Base-by-base conservation (phyloP, 257 asterid genomes). In the Ocimum tenuiflorum region DNA sequence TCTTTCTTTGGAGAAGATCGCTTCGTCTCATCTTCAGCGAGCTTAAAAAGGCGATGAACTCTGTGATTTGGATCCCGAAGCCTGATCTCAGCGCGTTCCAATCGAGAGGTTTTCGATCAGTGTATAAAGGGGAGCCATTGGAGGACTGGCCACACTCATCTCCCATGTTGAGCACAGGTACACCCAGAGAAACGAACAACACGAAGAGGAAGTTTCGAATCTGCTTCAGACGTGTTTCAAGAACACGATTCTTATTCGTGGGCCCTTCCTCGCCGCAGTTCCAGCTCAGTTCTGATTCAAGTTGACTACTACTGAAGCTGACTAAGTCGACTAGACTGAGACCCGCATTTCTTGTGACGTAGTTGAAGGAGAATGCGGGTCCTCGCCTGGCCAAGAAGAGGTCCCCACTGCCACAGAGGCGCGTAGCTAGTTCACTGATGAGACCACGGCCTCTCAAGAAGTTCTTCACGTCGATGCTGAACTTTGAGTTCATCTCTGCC, bases 91-190 rank as follows among this genome's bases (percentile, higher is more conserved):
- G 23, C 38, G 86, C 80, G 14, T 79, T 80, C 97, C 99, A 94
- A 35, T 83, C 78, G 48, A 90, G 54, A 70, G 85, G 81, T 61
- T 73, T 77, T 1, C 87, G 85, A 60, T 85, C 84, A 14, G 68
- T 51, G 38, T 79, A 74, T 51, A 69, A 68, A 4, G 68, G 75
- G 72, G 89, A 83, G 11, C 97, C 99, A 47, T 82, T 76, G 3
- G 71, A 67, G 23, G 97, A 90, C 68, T 71, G 94, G 73, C 97
- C 97, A 65, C 94, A 90, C 72, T 94, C 97, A 70, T 94, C 96
- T 41, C 97, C 99, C 97, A 89, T 94, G 89, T 81, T 90, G n/a
- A 94, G 86, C 36, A 94, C 81, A 0, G 99, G 99, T 63, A 90
- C 90, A 1, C 99, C 99, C 65, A 80, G 62, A 19, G 96, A 89